Conservation (phyloP, 257 asterid species). For the Thymus quinquecostatus region DNA sequence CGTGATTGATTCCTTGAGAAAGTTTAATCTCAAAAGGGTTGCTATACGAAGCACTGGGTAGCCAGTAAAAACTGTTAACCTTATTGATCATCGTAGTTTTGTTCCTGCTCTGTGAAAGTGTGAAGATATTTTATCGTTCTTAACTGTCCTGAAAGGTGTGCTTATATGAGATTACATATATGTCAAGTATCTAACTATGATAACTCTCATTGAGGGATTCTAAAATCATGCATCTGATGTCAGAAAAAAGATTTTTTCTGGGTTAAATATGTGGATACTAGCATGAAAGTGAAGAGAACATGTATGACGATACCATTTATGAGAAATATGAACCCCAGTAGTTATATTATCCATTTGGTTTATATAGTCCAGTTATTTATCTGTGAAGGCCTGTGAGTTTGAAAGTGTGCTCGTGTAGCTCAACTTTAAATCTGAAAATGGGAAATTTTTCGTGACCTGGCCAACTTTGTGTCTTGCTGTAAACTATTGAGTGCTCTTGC, state of each 20-base stretch:
- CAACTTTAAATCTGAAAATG: background rate
- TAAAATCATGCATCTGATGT: background rate
- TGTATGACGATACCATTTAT: background rate
- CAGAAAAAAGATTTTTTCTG: background rate
- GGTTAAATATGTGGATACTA: background rate
- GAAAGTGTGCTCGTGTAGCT: background rate
- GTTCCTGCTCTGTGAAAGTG: conserved; percentile 37
- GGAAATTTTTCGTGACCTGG: conserved; percentile 25
- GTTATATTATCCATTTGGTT: background rate
- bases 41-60: conserved; percentile 49
- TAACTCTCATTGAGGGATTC: background rate
- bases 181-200: background rate
- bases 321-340: background rate
- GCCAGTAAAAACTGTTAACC: background rate
- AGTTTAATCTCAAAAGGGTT: conserved; percentile 49
- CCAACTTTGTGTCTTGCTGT: background rate
- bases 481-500: background rate
- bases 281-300: conserved; percentile 9
- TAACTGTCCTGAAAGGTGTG: conserved; percentile 8
- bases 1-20: conserved; percentile 48
- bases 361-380: background rate
- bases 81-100: too few species aligned
- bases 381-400: background rate
- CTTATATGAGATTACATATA: background rate
- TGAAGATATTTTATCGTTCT: conserved; percentile 39